Percentiles rank a stretch among this genome's conserved stretches.
Evolutionary conservation across 257 asterid species (phyloP).

Genomic region (Solanum bulbocastanum): DNA sequence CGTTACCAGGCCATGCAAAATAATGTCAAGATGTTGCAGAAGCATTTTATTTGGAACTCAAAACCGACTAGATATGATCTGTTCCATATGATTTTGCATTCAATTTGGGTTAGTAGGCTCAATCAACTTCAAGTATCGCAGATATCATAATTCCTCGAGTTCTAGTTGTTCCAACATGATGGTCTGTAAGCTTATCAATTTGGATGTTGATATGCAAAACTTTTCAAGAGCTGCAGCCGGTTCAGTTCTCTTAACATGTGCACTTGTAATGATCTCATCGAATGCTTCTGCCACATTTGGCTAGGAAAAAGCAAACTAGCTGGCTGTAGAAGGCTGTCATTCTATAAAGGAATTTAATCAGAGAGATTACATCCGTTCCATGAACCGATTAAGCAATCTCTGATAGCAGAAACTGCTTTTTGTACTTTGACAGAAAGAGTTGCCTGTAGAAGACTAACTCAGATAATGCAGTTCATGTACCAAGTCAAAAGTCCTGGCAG

Average conservation of each 20-base stretch:
- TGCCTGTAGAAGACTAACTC: background rate
- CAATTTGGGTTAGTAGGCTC: constrained; percentile 72
- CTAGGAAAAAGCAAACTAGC: background rate
- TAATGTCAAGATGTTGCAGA: constrained; percentile 71
- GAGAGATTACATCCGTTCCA: background rate
- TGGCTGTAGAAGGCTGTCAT: background rate
- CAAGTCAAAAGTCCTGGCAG: background rate
- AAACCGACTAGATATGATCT: constrained; percentile 63
- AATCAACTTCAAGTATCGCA: constrained; percentile 38
- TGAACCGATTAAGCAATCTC: background rate
- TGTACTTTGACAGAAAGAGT: background rate
- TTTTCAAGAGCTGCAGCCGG: background rate
- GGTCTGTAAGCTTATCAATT: background rate
- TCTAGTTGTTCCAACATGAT: background rate
- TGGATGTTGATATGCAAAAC: background rate
- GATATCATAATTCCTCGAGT: background rate
- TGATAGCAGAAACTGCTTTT: background rate
- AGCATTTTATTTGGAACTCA: constrained; percentile 75
- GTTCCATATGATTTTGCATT: constrained; percentile 86
- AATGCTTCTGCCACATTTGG: background rate
- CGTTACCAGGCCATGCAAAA: constrained; percentile 51
- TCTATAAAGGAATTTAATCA: background rate
- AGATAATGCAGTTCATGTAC: background rate
- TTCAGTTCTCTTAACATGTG: background rate
- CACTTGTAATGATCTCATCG: background rate